Conservation (phyloP, 805 yeast species). For the Vanderwaltozyma verrucispora region DNA sequence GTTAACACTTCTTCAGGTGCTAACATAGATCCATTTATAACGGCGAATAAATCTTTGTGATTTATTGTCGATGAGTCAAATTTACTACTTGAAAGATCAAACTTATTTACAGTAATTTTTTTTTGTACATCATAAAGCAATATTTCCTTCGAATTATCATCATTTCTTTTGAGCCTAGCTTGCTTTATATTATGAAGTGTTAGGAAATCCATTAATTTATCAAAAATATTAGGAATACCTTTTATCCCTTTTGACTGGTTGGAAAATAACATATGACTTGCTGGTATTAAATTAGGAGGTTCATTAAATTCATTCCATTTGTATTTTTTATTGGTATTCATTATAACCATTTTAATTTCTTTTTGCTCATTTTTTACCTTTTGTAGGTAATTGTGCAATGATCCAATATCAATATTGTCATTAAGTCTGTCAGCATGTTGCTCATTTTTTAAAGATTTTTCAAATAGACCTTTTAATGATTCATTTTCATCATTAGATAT, state of each 20-base stretch:
- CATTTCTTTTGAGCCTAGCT: too few relatives aligned
- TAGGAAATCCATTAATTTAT: too few relatives aligned
- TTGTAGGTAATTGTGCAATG: constrained; percentile 14
- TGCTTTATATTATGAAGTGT: too few relatives aligned
- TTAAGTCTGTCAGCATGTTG: too few relatives aligned
- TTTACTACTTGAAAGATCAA: constrained; percentile 2
- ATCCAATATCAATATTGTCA: constrained; percentile 7
- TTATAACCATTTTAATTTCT: constrained; percentile 12
- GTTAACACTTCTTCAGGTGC: constrained; percentile 20
- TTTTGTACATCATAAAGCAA: constrained; percentile 4
- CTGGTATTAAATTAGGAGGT: constrained; percentile 4
- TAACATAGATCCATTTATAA: constrained; percentile 15
- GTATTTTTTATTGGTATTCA: constrained; percentile 14
- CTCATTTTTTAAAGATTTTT: not conserved
- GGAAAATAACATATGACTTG: constrained; percentile 14
- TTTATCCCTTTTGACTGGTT: not conserved
- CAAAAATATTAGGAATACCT: too few relatives aligned
- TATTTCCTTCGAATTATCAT: too few relatives aligned
- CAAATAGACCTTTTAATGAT: too few relatives aligned
- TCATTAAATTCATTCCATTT: constrained; percentile 15
- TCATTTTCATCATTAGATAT: not conserved
- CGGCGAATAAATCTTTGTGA: constrained; percentile 18
- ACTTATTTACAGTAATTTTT: not conserved
- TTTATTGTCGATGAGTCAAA: constrained; percentile 13
- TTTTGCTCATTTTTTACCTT: constrained; percentile 13